Percentiles rank a stretch among this genome's conserved stretches.
Conservation (phyloP, 257 asterid genomes). For the Avicennia marina region DNA sequence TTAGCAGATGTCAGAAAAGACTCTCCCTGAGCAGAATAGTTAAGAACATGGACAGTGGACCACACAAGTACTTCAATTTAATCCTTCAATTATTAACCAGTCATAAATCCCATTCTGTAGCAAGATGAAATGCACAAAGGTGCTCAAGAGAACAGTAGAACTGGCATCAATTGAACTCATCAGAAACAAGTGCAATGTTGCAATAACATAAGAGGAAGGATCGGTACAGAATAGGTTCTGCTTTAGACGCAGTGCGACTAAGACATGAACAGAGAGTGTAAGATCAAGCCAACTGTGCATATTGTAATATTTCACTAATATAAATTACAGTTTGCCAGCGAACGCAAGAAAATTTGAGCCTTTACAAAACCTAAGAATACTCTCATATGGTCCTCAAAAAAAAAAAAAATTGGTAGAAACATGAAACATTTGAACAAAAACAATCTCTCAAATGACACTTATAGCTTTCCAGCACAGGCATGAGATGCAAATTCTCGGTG, state of each 20-base stretch:
- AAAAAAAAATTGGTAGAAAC: conserved; percentile 19
- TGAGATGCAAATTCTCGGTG: neutral
- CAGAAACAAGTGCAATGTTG: neutral
- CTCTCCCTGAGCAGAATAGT: too few species aligned
- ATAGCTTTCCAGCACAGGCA: neutral
- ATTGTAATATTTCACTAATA: conserved; percentile 9
- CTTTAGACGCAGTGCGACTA: neutral
- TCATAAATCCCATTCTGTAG: neutral
- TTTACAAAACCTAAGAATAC: conserved; percentile 22
- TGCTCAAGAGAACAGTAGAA: neutral
- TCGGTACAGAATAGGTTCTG: neutral
- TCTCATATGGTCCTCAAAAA: conserved; percentile 21
- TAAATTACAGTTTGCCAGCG: conserved; percentile 7
- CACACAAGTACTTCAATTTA: too few species aligned
- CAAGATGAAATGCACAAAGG: neutral
- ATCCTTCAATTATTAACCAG: too few species aligned
- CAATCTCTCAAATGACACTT: conserved; percentile 15
- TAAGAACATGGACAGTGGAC: too few species aligned
- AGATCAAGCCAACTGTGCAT: conserved; percentile 11
- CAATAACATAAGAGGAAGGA: neutral
- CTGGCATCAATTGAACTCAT: neutral
- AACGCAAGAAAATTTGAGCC: conserved; percentile 2
- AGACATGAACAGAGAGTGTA: neutral
- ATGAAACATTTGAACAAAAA: conserved; percentile 9
- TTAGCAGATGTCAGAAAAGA: too few species aligned